Base-by-base conservation (phyloP, 2,329 filamentous ascomycete species). In the Fusarium palustre region DNA sequence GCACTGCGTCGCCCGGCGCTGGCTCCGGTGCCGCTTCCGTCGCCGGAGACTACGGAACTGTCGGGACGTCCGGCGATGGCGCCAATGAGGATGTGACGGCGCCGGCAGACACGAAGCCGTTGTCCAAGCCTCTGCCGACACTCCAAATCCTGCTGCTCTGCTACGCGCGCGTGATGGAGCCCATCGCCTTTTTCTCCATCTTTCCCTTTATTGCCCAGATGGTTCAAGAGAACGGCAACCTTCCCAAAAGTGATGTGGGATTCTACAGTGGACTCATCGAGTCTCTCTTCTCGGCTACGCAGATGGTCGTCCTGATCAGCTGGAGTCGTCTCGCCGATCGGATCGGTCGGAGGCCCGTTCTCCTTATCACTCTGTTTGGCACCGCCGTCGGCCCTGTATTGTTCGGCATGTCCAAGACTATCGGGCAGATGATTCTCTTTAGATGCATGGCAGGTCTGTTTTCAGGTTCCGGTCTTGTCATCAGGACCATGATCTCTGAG, bases 131-230 rank as follows among this genome's bases (percentile, higher is more conserved):
- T 3, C 49, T 75, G 3, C 79, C 88, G n/a, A 83, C 81, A 65
- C 55, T 76, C n/a, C 92, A 95, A 76, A 88, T 96, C 54, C 77
- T 91, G 33, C 78, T 92, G 13, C 87, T 96, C 15, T 95, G 92
- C 81, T 92, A 89, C 76, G 89, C 90, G 3, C 88, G 92, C 8
- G 76, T 92, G 28, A 83, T 92, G 45, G 92, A 95, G 74, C 92
- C 92, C 1, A 85, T 94, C 41, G 91, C 91, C n/a, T 95, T 93
- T 81, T 95, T 94, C 81, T 88, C 85, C 76, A 93, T 95, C 76
- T 92, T 95, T 73, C 91, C 92, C 1, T 95, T 92, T 79, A 87
- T 96, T 78, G 92, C 90, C 74, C 83, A 90, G 75, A 95, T 95
- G 92, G 88, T 92, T 38, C 82, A 87, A 77, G 83, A 86, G 59